Base-by-base conservation (phyloP, 768 basidiomycete species). In the Russula dissimulans region DNA sequence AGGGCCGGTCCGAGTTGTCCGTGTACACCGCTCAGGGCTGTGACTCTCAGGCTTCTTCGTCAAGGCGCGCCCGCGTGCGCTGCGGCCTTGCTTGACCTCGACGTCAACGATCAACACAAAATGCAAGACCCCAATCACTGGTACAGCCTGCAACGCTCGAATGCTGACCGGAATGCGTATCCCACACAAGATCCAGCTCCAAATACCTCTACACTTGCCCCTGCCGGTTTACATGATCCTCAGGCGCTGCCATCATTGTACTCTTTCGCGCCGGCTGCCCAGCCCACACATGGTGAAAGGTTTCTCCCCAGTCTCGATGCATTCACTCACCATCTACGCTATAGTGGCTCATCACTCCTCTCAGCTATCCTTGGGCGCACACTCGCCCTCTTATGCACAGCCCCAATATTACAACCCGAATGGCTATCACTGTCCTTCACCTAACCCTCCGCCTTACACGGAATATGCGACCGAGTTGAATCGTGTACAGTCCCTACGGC, bases 241-340 rank as follows among this genome's bases (percentile, higher is more conserved):
- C 87, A 88, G 63, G 73, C 79, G 54, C 71, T 91, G 29, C 76
- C 88, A 48, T 79, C 82, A 4, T 75, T 80, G 38, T 91, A 89
- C 70, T 86, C 89, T 42, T 78, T 85, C 67, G 85, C 85, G 42
- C 89, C 88, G 60, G 84, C 85, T 31, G 87, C 84, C 4, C 87
- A 88, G n/a, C 80, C 87, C 8, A 77, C 82, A 41, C 89, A 91
- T 68, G 87, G 89, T 88, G 68, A 62, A 73, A 39, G 26, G 42
- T 29, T 32, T 44, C 60, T 49, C 50, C 38, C 10, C 15, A 10
- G 18, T 29, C 29, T 26, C 26, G 9, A 36, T 34, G 61, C 22
- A 67, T 22, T 22, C 4, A 43, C 32, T 51, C 36, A 57, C 69
- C 46, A 36, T 38, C 12, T 48, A 46, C 52, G 46, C 63, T 64